A percentile compares a stretch with the other conserved stretches of the same genome.
These are phyloP conservation scores for Mollisiaceae sp. DNA, from an alignment of 2,329 filamentous ascomycete species.

Conservation along the genomic window DNA sequence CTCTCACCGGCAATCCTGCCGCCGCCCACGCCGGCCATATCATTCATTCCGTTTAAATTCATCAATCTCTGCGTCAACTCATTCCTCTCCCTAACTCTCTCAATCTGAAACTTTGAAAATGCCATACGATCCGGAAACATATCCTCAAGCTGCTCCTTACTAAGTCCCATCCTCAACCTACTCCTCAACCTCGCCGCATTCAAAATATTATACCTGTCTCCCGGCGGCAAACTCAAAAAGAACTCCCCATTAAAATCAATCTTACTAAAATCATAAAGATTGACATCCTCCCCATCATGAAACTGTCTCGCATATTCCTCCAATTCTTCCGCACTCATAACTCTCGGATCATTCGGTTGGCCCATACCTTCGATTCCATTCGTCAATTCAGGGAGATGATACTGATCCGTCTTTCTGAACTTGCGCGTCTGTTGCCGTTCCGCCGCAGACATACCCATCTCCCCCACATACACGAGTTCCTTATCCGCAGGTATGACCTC, in stretches of 20 bases:
- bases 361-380: conserved; percentile 83
- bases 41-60: conserved; percentile 90
- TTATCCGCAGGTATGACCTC: conserved; percentile 65
- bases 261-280: conserved; percentile 94
- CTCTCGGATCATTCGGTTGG: conserved; percentile 86
- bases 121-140: conserved; percentile 99
- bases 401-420: conserved; percentile 92
- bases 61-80: conserved; percentile 93
- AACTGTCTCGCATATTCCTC: conserved; percentile 95
- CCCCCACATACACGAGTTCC: conserved; percentile 87
- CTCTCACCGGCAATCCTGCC: conserved; percentile 81
- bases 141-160: conserved; percentile 90
- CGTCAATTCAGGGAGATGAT: conserved; percentile 88
- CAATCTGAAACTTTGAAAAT: conserved; percentile 95
- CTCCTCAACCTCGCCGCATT: conserved; percentile 91
- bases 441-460: conserved; percentile 78
- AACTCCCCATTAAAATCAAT: conserved; percentile 98
- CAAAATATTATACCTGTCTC: conserved; percentile 94
- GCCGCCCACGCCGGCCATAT: conserved; percentile 65
- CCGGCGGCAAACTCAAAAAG: conserved; percentile 86
- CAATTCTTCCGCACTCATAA: conserved; percentile 94
- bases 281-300: conserved; percentile 88
- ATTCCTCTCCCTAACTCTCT: conserved; percentile 89
- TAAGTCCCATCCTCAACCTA: conserved; percentile 91
- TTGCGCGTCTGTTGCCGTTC: conserved; percentile 76